Base-by-base conservation (phyloP, 345 rosid genomes). In the Conringia planisiliqua region DNA sequence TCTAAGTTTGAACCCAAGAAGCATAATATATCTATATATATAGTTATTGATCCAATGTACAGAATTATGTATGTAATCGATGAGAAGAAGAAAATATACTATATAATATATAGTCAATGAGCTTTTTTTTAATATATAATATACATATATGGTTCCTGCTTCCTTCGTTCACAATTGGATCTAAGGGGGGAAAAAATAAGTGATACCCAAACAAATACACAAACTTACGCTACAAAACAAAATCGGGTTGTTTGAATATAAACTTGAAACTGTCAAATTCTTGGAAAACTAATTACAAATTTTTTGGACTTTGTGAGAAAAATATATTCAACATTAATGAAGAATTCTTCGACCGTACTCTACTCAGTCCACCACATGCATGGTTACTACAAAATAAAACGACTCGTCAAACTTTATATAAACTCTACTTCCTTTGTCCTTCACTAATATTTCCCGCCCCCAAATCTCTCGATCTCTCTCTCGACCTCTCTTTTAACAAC, bases 341-440 rank as follows among this genome's bases (percentile, higher is more conserved):
- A 8, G 66, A 66, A 74, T 48, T 26, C 38, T 74, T 74, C 42
- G 24, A 74, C 59, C 78, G 61, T 48, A 74, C 67, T 66, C 42
- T 39, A 74, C 78, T 74, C 68, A 33, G 48, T 74, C 26, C 54
- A 38, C 52, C 73, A 74, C 78, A 74, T 74, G 78, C 3, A 52
- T 29, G 0, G 55, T 29, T 40, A 16, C 50, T 51, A 65, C 57
- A 54, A 51, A 47, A 43, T 71, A 33, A 10, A 40, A 73, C 18
- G 36, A 44, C 22, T 65, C 40, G 9, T 35, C 42, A 47, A 64
- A 58, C 44, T 18, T 26, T 66, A 74, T 74, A 74, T 74, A 74
- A 74, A 46, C 52, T 58, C 33, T 6, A 44, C 12, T 46, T 27
- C 50, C 13, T 33, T 73, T 39, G 27, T 46, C 58, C 14, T 44